Percentiles rank a stretch among this genome's conserved stretches.
These are phyloP conservation scores for Astrothelium subdiscretum DNA, from an alignment of 495 filamentous ascomycete species.

Conservation along the genomic window DNA sequence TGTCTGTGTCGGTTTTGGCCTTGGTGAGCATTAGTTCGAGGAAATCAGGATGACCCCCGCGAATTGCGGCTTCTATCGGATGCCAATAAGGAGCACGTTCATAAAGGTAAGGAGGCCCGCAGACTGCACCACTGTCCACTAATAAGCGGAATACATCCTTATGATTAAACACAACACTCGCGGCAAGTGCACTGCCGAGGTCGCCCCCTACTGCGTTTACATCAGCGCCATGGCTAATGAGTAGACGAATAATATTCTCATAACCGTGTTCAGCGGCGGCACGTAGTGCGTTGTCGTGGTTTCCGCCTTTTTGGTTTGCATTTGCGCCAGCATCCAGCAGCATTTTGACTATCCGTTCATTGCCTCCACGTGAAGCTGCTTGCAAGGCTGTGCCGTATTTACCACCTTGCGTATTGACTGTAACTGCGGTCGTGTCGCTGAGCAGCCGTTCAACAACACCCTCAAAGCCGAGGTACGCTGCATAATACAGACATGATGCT, in stretches of 20 bases:
- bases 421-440: slow-evolving; percentile 5
- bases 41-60: neutral
- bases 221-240: slow-evolving; percentile 6
- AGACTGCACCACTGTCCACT: slow-evolving; percentile 3
- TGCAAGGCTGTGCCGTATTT: slow-evolving; percentile 12
- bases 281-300: slow-evolving; percentile 5
- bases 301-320: slow-evolving; percentile 1
- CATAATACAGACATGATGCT: slow-evolving; percentile 16
- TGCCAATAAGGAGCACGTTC: too few relatives aligned
- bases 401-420: slow-evolving; percentile 16
- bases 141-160: neutral
- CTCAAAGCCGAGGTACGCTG: slow-evolving; percentile 9
- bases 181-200: slow-evolving; percentile 6
- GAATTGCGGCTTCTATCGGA: neutral
- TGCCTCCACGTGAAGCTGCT: slow-evolving; percentile 10
- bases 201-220: slow-evolving; percentile 5
- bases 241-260: neutral
- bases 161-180: neutral
- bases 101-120: too few relatives aligned
- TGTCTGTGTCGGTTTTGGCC: neutral
- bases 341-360: slow-evolving; percentile 6
- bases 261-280: neutral
- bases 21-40: neutral
- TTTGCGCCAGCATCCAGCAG: slow-evolving; percentile 9
- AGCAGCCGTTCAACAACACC: slow-evolving; percentile 5